Evolutionary conservation across 192 early-diverging fungal genomes (phyloP).

Genomic region (Lobosporangium transversale): DNA sequence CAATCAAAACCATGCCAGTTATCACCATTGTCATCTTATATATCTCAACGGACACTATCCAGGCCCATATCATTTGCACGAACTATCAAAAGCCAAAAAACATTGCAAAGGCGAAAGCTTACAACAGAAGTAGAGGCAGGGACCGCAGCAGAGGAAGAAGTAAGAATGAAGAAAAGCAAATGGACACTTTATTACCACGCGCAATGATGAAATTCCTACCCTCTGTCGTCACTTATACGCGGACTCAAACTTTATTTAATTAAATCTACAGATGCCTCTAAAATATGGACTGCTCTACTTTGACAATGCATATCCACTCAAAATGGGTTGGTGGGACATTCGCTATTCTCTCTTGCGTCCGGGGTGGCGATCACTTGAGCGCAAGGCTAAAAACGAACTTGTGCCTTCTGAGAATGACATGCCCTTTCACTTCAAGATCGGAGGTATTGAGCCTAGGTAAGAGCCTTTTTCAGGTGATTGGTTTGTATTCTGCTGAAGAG

Average conservation of each 20-base stretch:
- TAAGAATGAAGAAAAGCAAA: not conserved
- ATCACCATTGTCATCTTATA: no score
- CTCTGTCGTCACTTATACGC: no score
- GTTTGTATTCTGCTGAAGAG: no score
- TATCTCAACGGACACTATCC: no score
- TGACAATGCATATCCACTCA: constrained; percentile 51
- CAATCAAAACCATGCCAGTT: no score
- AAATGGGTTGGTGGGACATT: constrained; percentile 50
- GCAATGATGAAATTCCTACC: no score
- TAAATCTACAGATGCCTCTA: constrained; percentile 33
- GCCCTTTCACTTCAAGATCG: constrained; percentile 60
- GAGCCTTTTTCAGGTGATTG: not conserved
- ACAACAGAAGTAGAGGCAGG: constrained; percentile 10
- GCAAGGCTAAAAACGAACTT: constrained; percentile 43
- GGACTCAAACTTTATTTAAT: no score
- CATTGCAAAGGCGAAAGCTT: constrained; percentile 1
- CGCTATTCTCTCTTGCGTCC: constrained; percentile 37
- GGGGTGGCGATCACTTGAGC: constrained; percentile 46
- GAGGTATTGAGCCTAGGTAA: constrained; percentile 63
- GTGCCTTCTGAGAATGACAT: constrained; percentile 58
- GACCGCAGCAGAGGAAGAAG: constrained; percentile 30
- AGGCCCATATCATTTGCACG: constrained; percentile 1
- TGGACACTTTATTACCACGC: no score
- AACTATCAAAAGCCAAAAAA: constrained; percentile 7
- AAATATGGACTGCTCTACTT: constrained; percentile 48